Conservation (phyloP, 2,329 filamentous ascomycete genomes). For the Trichoderma sp. region DNA sequence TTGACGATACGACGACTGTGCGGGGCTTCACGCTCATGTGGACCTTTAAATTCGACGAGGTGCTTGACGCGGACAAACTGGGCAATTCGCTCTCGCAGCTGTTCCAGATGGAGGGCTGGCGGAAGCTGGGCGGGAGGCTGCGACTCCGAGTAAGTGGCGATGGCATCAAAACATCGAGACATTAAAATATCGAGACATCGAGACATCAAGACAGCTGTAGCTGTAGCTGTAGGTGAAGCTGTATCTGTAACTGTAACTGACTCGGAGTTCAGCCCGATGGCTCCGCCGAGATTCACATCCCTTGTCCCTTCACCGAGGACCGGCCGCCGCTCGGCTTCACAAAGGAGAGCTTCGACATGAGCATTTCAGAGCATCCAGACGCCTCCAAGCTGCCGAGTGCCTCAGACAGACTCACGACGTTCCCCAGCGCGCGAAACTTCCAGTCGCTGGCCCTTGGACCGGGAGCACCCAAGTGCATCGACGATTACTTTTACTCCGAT, state of each 20-base stretch:
- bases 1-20: background rate
- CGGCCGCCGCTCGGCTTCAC: constrained; percentile 4
- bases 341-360: background rate
- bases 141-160: background rate
- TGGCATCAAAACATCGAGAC: background rate
- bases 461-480: background rate
- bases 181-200: too few relatives aligned
- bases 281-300: constrained; percentile 1
- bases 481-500: constrained; percentile 1
- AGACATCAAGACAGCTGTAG: too few relatives aligned
- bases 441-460: background rate
- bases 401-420: background rate
- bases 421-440: background rate
- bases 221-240: too few relatives aligned
- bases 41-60: constrained; percentile 8
- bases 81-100: constrained; percentile 1
- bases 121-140: constrained; percentile 1
- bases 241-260: too few relatives aligned
- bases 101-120: constrained; percentile 10
- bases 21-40: constrained; percentile 4
- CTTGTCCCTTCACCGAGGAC: background rate
- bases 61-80: constrained; percentile 2
- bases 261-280: background rate
- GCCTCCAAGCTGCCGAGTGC: background rate
- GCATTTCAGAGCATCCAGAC: constrained; percentile 7